phyloP scores from a whole-genome alignment of 2,329 filamentous ascomycete species.

The Fusarium nelsonii region DNA sequence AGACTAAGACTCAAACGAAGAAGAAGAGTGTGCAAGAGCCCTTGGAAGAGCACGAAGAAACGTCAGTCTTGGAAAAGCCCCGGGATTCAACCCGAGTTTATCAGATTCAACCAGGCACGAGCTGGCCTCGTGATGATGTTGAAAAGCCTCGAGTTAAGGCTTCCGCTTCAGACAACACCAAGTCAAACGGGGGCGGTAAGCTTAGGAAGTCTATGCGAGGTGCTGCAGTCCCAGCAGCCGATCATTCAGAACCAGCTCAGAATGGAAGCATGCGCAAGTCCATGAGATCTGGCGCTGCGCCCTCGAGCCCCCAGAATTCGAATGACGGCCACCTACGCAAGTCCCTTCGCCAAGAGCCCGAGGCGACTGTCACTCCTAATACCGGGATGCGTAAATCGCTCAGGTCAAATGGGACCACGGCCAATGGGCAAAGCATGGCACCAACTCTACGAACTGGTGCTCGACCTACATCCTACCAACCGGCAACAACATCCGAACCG shows the following conservation, averaged over 20 bases:
- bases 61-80: constrained; percentile 21
- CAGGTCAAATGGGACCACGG: constrained; percentile 31
- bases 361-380: constrained; percentile 4
- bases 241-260: constrained; percentile 28
- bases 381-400: constrained; percentile 45
- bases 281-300: constrained; percentile 46
- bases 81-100: constrained; percentile 50
- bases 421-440: constrained; percentile 13
- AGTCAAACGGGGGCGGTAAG: constrained; percentile 33
- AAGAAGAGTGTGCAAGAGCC: constrained; percentile 31
- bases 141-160: constrained; percentile 15
- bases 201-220: constrained; percentile 64
- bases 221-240: constrained; percentile 40
- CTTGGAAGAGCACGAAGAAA: constrained; percentile 12
- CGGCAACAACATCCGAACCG: constrained; percentile 26
- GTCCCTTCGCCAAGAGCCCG: constrained; percentile 40
- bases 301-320: constrained; percentile 13
- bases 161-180: constrained; percentile 4
- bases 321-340: constrained; percentile 39
- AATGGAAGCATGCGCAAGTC: constrained; percentile 52
- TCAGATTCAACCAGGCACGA: constrained; percentile 56
- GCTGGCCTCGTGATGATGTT: constrained; percentile 43
- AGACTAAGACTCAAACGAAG: constrained; percentile 56
- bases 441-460: constrained; percentile 16
- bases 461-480: constrained; percentile 52